These are phyloP conservation scores for Aschersonia sp. DNA, from an alignment of 2,329 filamentous ascomycete genomes.

Conservation along the genomic window DNA sequence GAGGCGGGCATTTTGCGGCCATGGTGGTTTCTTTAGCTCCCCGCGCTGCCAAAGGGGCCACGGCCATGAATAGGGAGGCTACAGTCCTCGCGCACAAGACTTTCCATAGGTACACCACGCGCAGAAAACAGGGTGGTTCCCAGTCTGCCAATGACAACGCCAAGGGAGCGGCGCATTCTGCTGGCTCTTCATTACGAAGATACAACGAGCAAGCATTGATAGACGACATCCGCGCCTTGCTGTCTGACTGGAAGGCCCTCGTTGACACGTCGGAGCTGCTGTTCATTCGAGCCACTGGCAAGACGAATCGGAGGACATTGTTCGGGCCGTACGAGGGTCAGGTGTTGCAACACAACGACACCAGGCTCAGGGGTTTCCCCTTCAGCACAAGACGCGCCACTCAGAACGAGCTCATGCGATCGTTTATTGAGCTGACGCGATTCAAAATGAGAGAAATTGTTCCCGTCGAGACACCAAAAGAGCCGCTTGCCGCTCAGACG, in stretches of 20 bases:
- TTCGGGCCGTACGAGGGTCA: conserved; percentile 89
- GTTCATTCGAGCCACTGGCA: conserved; percentile 81
- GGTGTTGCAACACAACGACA: conserved; percentile 64
- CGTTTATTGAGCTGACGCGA: conserved; percentile 84
- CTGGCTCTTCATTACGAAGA: conserved; percentile 73
- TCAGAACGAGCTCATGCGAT: conserved; percentile 85
- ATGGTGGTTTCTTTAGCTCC: conserved; percentile 88
- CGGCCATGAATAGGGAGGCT: conserved; percentile 67
- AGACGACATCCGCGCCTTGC: conserved; percentile 70
- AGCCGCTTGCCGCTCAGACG: conserved; percentile 20
- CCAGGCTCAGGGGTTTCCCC: conserved; percentile 72
- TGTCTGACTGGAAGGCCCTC: conserved; percentile 72
- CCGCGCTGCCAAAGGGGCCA: conserved; percentile 53
- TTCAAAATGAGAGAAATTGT: conserved; percentile 73
- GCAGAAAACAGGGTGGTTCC: conserved; percentile 88
- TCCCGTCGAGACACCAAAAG: conserved; percentile 36
- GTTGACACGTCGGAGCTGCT: conserved; percentile 74
- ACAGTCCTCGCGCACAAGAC: conserved; percentile 91
- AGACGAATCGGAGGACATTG: conserved; percentile 70
- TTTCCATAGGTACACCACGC: conserved; percentile 92
- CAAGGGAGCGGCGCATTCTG: conserved; percentile 90
- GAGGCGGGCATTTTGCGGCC: conserved; percentile 90
- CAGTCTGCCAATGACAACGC: conserved; percentile 88
- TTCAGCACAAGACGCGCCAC: conserved; percentile 88
- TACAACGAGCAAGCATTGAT: conserved; percentile 88